phyloP scores from a whole-genome alignment of 164 flowering plant species.

The Nelumbo lutea region DNA sequence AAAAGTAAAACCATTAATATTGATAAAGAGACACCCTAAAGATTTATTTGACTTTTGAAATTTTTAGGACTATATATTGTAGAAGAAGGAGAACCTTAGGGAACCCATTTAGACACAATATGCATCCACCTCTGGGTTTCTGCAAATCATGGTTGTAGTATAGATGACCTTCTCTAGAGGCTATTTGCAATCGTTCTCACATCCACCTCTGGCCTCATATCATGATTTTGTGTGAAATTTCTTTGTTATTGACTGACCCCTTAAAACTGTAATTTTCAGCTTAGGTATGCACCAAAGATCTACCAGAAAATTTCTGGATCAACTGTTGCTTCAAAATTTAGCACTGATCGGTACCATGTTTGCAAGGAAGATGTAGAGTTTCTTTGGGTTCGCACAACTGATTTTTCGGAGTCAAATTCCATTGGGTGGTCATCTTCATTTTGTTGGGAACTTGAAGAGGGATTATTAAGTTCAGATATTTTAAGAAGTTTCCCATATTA shows the following conservation, averaged over 20 bases:
- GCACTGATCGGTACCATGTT: conserved; percentile 50
- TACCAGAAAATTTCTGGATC: conserved; percentile 56
- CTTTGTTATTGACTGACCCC: neutral
- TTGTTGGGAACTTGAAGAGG: conserved; percentile 56
- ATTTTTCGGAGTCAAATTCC: conserved; percentile 61
- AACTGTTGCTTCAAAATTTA: conserved; percentile 35
- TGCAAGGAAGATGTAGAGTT: conserved; percentile 73
- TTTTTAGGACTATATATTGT: too few species aligned
- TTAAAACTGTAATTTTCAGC: conserved; percentile 34
- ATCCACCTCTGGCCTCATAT: too few species aligned
- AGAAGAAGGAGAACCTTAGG: too few species aligned
- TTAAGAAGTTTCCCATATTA: conserved; percentile 48
- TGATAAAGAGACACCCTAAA: too few species aligned
- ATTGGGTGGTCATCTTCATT: conserved; percentile 68
- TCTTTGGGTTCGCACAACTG: conserved; percentile 93
- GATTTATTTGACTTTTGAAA: too few species aligned
- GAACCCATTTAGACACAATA: too few species aligned
- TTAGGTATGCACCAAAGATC: conserved; percentile 72
- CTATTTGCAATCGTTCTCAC: too few species aligned
- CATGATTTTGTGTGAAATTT: neutral
- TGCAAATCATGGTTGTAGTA: too few species aligned
- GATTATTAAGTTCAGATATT: conserved; percentile 32
- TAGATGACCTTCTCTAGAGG: too few species aligned
- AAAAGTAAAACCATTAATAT: too few species aligned
- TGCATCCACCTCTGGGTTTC: too few species aligned